These are phyloP conservation scores for Penicillium cataractarum DNA, from an alignment of 495 filamentous ascomycete genomes.

Conservation along the genomic window DNA sequence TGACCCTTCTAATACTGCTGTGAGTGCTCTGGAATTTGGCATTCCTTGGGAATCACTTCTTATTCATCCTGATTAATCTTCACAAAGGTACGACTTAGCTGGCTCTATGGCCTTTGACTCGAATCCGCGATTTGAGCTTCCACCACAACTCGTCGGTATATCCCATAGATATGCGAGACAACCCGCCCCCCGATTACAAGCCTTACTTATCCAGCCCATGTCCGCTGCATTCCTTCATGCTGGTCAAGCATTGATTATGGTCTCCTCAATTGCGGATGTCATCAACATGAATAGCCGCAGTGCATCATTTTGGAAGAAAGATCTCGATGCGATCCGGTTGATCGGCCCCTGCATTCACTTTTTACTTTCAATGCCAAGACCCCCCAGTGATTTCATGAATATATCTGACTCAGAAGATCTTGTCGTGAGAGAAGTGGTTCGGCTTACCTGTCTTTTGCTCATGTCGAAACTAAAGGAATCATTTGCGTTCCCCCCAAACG, in stretches of 20 bases:
- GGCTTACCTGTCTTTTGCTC: slow-evolving; percentile 6
- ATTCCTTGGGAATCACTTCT: not conserved
- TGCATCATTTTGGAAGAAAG: slow-evolving; percentile 10
- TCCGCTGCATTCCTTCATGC: not conserved
- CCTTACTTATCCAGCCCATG: slow-evolving; percentile 7
- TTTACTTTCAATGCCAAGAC: slow-evolving; percentile 11
- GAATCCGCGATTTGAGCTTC: slow-evolving; percentile 4
- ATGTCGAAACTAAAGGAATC: slow-evolving; percentile 6
- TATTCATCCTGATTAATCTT: not conserved
- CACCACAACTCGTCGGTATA: not conserved
- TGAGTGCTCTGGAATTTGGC: slow-evolving; percentile 1
- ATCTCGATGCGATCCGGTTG: slow-evolving; percentile 9
- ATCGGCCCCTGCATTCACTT: slow-evolving; percentile 12
- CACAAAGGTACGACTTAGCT: slow-evolving; percentile 9
- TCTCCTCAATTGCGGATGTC: slow-evolving; percentile 12
- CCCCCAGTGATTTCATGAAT: not conserved
- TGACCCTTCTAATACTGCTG: slow-evolving; percentile 10
- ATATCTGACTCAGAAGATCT: slow-evolving; percentile 4
- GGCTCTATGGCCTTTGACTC: slow-evolving; percentile 10
- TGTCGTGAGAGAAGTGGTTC: slow-evolving; percentile 7
- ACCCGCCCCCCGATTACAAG: not conserved
- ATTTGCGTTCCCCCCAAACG: slow-evolving; percentile 4
- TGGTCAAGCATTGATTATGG: slow-evolving; percentile 4
- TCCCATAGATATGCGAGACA: not conserved
- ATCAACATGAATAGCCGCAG: slow-evolving; percentile 6